These are phyloP conservation scores for Micractinium sp. DNA, from an alignment of 139 green algal genomes.

Conservation along the genomic window DNA sequence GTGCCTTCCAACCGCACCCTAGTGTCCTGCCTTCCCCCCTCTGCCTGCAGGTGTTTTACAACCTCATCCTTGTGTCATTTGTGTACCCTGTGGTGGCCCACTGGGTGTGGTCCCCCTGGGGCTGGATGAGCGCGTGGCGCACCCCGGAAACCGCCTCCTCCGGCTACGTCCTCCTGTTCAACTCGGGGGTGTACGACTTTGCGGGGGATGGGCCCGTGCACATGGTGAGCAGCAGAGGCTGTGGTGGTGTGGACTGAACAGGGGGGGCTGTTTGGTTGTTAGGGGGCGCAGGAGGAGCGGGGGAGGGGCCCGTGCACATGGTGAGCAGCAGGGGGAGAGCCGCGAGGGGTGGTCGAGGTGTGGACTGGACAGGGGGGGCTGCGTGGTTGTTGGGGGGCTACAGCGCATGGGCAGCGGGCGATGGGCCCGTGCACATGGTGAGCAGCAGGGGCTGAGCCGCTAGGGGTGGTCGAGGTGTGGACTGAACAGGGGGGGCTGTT, in stretches of 20 bases:
- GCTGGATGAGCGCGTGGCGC: conserved; percentile 53
- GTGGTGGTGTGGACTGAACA: neutral
- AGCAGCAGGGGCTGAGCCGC: neutral
- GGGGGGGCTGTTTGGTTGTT: neutral
- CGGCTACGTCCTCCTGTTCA: conserved; percentile 36
- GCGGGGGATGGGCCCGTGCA: conserved; percentile 71
- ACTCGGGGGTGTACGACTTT: conserved; percentile 63
- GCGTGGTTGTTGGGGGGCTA: no score
- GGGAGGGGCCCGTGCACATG: conserved; percentile 75
- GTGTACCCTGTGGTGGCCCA: conserved; percentile 80
- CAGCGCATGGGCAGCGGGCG: no score
- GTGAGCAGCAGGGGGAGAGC: conserved; percentile 11
- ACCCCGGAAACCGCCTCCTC: neutral
- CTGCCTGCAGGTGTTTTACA: conserved; percentile 48
- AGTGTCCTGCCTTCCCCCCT: no score
- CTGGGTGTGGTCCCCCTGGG: conserved; percentile 62
- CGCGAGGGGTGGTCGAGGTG: no score
- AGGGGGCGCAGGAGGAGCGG: no score
- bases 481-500: neutral
- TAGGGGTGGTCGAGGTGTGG: no score
- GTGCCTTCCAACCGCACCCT: no score
- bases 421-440: conserved; percentile 74
- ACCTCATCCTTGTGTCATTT: conserved; percentile 70
- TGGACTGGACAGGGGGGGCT: neutral
- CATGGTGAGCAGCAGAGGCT: conserved; percentile 49